Conservation (phyloP, 139 green algal species). For the Deuterostichococcus epilithicus region DNA sequence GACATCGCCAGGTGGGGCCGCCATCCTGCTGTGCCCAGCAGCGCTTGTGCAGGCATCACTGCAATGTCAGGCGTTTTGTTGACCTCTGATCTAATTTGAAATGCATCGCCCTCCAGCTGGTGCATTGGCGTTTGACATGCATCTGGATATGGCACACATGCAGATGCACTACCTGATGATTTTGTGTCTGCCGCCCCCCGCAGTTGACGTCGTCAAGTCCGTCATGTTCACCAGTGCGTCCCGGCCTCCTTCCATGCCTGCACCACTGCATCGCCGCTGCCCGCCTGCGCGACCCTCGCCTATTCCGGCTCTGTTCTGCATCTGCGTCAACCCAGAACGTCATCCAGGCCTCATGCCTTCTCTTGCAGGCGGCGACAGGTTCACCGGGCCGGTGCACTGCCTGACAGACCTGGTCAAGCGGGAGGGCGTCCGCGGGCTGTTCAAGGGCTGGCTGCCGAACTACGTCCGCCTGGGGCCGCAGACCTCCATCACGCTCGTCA, state of each 20-base stretch:
- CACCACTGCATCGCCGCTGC: background rate
- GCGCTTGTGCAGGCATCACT: too few species aligned
- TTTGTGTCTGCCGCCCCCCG: background rate
- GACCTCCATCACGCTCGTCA: slow-evolving; percentile 69
- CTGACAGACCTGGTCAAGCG: slow-evolving; percentile 28
- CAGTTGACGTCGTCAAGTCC: slow-evolving; percentile 71
- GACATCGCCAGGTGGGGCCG: slow-evolving; percentile 72
- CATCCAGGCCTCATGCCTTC: background rate
- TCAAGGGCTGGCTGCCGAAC: slow-evolving; percentile 58
- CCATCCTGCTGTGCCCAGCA: too few species aligned
- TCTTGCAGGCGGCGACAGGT: slow-evolving; percentile 25
- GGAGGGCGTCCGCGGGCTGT: slow-evolving; percentile 44
- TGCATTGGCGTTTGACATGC: too few species aligned
- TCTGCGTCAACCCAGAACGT: background rate
- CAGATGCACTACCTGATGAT: too few species aligned
- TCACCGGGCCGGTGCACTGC: slow-evolving; percentile 23
- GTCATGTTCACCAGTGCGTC: slow-evolving; percentile 55
- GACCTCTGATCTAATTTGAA: too few species aligned
- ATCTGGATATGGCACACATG: too few species aligned
- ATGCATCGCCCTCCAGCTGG: too few species aligned
- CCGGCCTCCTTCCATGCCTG: background rate
- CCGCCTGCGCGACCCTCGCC: background rate
- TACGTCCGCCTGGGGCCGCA: slow-evolving; percentile 66
- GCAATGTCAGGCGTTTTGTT: too few species aligned
- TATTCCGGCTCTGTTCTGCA: background rate